Base-by-base conservation (phyloP, 768 basidiomycete genomes). In the Erythrobasidium yunnanense region DNA sequence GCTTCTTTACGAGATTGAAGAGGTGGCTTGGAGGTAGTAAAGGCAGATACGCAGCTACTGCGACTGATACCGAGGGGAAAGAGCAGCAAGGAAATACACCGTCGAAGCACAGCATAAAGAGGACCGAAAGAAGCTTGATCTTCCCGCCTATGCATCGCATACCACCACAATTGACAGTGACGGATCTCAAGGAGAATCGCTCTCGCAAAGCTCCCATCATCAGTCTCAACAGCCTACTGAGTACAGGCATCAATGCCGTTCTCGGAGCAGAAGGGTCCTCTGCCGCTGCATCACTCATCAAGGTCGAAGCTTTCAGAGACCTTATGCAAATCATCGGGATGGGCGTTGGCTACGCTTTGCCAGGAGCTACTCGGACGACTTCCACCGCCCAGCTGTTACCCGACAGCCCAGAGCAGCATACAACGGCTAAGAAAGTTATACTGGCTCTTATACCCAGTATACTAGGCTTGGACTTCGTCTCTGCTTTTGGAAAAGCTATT, bases 381-480 rank as follows among this genome's bases (percentile, higher is more conserved):
- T 45, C 18, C 54, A 23, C n/a, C 55, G 18, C 15, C 20, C 52
- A 23, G 18, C 20, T 66, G n/a, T 54, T 71, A 11, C 56, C 69
- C 34, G 15, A 42, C 8, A 53, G 47, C 56, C 22, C 50, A 30
- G 5, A 65, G 66, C 1, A n/a, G n/a, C n/a, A 52, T 57, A 0
- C 15, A 35, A 4, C 52, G 65, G 0, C 38, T 11, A 42, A n/a
- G 38, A 42, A 11, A n/a, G 50, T 55, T 33, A 2, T 71, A 13
- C 58, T 74, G 49, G 51, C 66, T 50, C 60, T 54, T 0, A 85
- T 87, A 67, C 87, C 87, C 2, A 87, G 87, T 67, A 72, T 87
- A 20, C 77, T 88, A 35, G 86, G 86, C 8, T 77, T 88, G 57
- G 87, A 88, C 73, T 84, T 89, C 65, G 83, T 82, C 0, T 79